These are phyloP conservation scores for Russula olivacea DNA, from an alignment of 768 basidiomycete species.

Conservation along the genomic window DNA sequence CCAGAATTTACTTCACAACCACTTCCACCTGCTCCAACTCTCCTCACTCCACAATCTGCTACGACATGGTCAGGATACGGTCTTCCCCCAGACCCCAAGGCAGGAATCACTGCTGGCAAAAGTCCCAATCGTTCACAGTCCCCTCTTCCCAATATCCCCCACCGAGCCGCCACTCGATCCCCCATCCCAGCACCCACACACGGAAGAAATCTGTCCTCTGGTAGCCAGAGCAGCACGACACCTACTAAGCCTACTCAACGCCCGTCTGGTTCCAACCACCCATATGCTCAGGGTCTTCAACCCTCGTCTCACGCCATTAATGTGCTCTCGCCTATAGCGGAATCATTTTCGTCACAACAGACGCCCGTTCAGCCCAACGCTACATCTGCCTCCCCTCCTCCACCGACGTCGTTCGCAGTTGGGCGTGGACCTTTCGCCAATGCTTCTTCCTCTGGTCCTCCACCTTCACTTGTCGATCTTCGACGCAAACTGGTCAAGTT, in stretches of 20 bases:
- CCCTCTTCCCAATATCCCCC: conserved; percentile 37
- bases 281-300: conserved; percentile 57
- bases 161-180: conserved; percentile 30
- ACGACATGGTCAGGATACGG: conserved; percentile 37
- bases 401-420: conserved; percentile 41
- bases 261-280: conserved; percentile 39
- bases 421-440: conserved; percentile 55
- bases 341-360: conserved; percentile 44
- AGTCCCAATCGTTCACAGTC: conserved; percentile 33
- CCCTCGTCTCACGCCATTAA: conserved; percentile 38
- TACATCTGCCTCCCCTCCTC: conserved; percentile 34
- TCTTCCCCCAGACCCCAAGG: conserved; percentile 56
- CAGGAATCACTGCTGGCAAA: conserved; percentile 41
- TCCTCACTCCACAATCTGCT: conserved; percentile 28
- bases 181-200: conserved; percentile 36
- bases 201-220: conserved; percentile 48
- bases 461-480: conserved; percentile 67
- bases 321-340: conserved; percentile 65
- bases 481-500: conserved; percentile 87
- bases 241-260: conserved; percentile 36
- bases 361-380: conserved; percentile 40
- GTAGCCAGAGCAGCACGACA: conserved; percentile 23
- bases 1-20: conserved; percentile 35
- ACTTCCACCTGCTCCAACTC: conserved; percentile 33
- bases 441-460: conserved; percentile 39